A percentile compares a stretch with the other conserved stretches of the same genome.
Evolutionary conservation across 805 yeast genomes (phyloP).

Genomic region (Pichia exigua): DNA sequence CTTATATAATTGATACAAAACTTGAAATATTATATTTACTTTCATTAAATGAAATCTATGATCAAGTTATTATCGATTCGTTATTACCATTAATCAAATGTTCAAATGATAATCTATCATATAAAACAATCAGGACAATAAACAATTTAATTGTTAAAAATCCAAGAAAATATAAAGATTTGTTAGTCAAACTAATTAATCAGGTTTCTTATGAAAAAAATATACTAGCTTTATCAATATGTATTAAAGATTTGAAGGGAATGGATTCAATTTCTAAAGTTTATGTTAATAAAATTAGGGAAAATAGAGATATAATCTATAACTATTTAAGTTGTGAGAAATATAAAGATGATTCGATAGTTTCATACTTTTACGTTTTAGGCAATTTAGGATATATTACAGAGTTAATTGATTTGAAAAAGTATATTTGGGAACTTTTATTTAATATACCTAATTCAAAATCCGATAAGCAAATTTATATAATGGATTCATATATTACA

Average conservation of each 20-base stretch:
- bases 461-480: not conserved
- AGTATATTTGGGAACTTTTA: not conserved
- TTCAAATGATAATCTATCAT: constrained; percentile 29
- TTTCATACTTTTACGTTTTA: constrained; percentile 3
- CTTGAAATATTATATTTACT: constrained; percentile 76
- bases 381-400: not conserved
- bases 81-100: not conserved
- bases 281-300: not conserved
- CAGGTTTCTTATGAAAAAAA: not conserved
- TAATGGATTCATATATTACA: constrained; percentile 2
- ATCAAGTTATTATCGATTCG: not conserved
- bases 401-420: constrained; percentile 1
- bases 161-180: not conserved
- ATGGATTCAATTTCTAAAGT: not conserved
- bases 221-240: not conserved
- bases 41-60: constrained; percentile 33
- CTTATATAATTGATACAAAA: constrained; percentile 83
- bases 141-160: constrained; percentile 79
- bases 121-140: constrained; percentile 82
- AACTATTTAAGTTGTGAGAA: not conserved
- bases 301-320: not conserved
- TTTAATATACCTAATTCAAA: not conserved
- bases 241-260: not conserved
- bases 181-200: not conserved
- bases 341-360: constrained; percentile 6